A percentile compares a stretch with the other conserved stretches of the same genome.
phyloP scores from a whole-genome alignment of 345 rosid species.

The Euclidium syriacum region DNA sequence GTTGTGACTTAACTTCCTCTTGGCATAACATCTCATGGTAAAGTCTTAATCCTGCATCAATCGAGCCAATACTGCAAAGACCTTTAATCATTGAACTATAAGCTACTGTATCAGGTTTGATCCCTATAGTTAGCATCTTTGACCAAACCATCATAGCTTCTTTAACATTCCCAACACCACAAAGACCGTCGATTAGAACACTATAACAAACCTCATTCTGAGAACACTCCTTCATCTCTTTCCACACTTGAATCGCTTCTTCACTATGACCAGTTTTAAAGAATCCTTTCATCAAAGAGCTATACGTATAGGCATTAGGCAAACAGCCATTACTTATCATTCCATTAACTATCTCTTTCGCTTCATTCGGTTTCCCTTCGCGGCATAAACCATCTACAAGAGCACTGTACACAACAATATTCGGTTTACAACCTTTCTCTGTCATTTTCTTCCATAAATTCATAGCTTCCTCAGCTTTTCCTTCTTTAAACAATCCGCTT shows the following conservation, averaged over 20 bases:
- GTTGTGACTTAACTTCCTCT: constrained; percentile 56
- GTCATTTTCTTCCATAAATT: constrained; percentile 54
- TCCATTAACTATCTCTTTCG: constrained; percentile 43
- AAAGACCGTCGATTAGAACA: constrained; percentile 72
- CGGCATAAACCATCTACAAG: constrained; percentile 73
- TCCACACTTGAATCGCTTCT: constrained; percentile 75
- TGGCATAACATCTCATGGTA: constrained; percentile 83
- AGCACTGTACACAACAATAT: constrained; percentile 62
- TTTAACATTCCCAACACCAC: constrained; percentile 50
- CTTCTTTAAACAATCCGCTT: constrained; percentile 81
- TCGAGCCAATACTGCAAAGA: constrained; percentile 52
- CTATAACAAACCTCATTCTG: constrained; percentile 63
- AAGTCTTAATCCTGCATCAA: constrained; percentile 67
- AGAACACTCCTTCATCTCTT: constrained; percentile 45
- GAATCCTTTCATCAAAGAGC: constrained; percentile 86
- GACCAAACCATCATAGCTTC: constrained; percentile 79
- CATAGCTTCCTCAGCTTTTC: constrained; percentile 59
- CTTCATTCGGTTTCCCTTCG: constrained; percentile 67
- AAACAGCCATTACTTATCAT: constrained; percentile 55
- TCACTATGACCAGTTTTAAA: constrained; percentile 49
- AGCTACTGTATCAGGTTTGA: constrained; percentile 69
- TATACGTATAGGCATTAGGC: constrained; percentile 79
- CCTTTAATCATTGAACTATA: constrained; percentile 90
- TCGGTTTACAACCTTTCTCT: constrained; percentile 50
- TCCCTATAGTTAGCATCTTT: constrained; percentile 63